Base-by-base conservation (phyloP, 306 rosid species). In the Rosa rugosa region DNA sequence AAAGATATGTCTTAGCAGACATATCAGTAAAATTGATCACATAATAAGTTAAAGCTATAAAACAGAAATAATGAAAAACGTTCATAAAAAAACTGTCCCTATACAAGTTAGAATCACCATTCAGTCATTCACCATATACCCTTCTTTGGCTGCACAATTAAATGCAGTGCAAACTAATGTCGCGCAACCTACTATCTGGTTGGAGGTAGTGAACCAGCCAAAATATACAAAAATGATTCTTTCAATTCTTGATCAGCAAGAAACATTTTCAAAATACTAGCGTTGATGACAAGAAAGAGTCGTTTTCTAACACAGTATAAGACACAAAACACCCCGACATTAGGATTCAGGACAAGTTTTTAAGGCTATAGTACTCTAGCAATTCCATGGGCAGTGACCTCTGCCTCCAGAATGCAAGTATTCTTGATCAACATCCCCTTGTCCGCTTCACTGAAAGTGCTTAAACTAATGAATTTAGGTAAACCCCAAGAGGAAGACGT, bases 331-430 rank as follows among this genome's bases (percentile, higher is more conserved):
- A 62, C 10, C 41, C 4, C 9, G 7, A 1, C 36, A 31, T 27
- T 62, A 62, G 41, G 68, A 62, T 11, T 27, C 68, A 27, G 20
- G 67, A 27, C 67, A 62, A 27, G 41, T 11, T 25, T 5, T 25
- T 62, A 62, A 27, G 34, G 68, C 41, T 31, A 18, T 10, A 71
- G 69, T 16, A 81, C 82, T 65, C 77, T 64, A 64, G 83, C 82
- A 69, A 72, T 80, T 64, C 87, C 92, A 75, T 82, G 82, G 72
- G 87, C 38, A 25, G 69, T 77, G 68, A 92, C 79, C 75, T 92
- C 92, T 44, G 83, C 90, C 57, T 93, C 90, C 22, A 85, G 40
- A 16, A 57, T 36, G 83, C 84, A 81, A 65, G n/a, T 60, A 56
- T 88, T 82, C 68, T 75, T 84, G 38, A 81, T 51, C 79, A 84